A percentile compares a stretch with the other conserved stretches of the same genome.
Conservation (phyloP, 164 flowering plant species). For the Santalum album region DNA sequence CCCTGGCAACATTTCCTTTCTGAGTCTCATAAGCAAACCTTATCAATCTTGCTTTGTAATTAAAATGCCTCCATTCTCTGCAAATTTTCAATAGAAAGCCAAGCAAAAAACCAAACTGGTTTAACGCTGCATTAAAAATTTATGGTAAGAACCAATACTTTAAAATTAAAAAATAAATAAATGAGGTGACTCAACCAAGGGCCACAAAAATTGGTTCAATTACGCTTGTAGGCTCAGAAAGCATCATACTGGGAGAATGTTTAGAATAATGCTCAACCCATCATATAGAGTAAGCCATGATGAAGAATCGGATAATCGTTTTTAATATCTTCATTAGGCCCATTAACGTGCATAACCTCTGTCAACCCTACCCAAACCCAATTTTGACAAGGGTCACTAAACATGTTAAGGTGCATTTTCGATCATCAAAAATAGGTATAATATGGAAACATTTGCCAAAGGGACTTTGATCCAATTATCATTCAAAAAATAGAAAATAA, state of each 20-base stretch:
- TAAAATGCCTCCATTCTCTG: conserved; percentile 73
- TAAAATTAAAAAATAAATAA: neutral
- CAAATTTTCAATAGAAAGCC: neutral
- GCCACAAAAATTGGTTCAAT: neutral
- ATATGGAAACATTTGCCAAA: neutral
- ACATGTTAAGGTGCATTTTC: neutral
- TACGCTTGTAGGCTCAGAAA: neutral
- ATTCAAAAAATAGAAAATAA: neutral
- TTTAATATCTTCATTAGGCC: no score
- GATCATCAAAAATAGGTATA: neutral
- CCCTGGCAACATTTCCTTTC: conserved; percentile 25
- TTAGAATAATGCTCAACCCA: neutral
- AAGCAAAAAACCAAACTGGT: neutral
- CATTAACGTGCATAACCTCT: no score
- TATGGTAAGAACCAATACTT: neutral
- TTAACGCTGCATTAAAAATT: neutral
- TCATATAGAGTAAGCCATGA: no score
- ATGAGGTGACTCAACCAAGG: neutral
- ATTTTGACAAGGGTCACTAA: no score
- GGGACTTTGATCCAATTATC: neutral
- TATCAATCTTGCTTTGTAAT: conserved; percentile 43
- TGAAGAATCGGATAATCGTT: no score
- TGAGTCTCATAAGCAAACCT: conserved; percentile 40
- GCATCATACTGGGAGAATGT: no score
- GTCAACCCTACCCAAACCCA: no score